A percentile compares a stretch with the other conserved stretches of the same genome.
These are phyloP conservation scores for Saururus chinensis DNA, from an alignment of 164 flowering plant species.

Conservation along the genomic window DNA sequence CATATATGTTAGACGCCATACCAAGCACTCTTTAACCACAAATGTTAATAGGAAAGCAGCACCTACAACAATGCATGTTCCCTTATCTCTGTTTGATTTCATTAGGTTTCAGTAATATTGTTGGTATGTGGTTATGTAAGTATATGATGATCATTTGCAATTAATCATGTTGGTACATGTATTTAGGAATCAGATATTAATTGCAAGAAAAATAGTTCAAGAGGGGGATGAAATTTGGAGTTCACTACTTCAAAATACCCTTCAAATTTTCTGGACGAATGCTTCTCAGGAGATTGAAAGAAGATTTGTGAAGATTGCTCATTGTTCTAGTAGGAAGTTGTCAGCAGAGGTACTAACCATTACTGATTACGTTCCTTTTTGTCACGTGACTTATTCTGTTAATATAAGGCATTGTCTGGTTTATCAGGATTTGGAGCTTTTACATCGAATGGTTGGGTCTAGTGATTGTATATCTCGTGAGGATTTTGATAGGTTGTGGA, in stretches of 20 bases:
- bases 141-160: not conserved
- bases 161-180: not conserved
- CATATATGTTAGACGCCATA: not conserved
- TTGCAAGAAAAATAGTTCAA: conserved; percentile 61
- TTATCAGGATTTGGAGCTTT: conserved; percentile 61
- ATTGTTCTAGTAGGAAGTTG: conserved; percentile 52
- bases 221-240: conserved; percentile 75
- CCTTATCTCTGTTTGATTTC: not conserved
- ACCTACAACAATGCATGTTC: not conserved
- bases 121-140: not conserved
- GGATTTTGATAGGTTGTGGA: conserved; percentile 82
- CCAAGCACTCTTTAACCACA: too few species aligned
- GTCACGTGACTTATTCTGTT: too few species aligned
- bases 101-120: not conserved
- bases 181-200: conserved; percentile 56
- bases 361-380: not conserved
- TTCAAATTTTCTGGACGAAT: conserved; percentile 59
- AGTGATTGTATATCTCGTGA: conserved; percentile 44
- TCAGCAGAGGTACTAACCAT: conserved; percentile 43
- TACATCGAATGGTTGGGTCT: conserved; percentile 64
- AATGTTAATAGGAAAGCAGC: not conserved
- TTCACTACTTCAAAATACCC: conserved; percentile 39
- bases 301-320: conserved; percentile 58
- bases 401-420: not conserved
- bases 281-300: conserved; percentile 48